phyloP scores from a whole-genome alignment of 148 eudicot genomes.

The Chenopodium berlandieri region DNA sequence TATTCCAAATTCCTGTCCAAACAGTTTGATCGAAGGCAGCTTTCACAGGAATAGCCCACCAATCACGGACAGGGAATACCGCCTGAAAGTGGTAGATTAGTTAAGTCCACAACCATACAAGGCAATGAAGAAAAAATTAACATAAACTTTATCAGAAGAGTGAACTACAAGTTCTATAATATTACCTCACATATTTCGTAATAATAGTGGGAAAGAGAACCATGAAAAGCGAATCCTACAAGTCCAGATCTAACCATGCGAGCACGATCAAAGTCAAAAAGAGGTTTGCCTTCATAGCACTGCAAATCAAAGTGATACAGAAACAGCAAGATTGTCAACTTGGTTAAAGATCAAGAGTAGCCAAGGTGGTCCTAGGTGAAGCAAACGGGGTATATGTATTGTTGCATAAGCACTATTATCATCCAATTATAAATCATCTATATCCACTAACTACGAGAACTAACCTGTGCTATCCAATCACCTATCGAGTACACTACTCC shows the following conservation, averaged over 20 bases:
- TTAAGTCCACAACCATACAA: background rate
- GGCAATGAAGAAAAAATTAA: background rate
- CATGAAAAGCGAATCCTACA: slow-evolving; percentile 84
- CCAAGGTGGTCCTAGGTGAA: background rate
- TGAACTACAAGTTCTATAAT: slow-evolving; percentile 4
- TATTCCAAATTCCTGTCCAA: slow-evolving; percentile 93
- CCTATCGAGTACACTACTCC: slow-evolving; percentile 96
- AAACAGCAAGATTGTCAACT: too few relatives aligned
- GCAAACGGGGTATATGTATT: too few relatives aligned
- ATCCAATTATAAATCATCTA: too few relatives aligned
- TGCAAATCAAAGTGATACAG: slow-evolving; percentile 24
- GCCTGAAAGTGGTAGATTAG: slow-evolving; percentile 45
- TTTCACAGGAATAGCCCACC: slow-evolving; percentile 96
- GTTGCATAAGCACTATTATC: too few relatives aligned
- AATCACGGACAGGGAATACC: slow-evolving; percentile 72
- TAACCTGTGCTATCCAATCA: slow-evolving; percentile 99
- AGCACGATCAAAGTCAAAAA: slow-evolving; percentile 84
- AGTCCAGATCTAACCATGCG: slow-evolving; percentile 94
- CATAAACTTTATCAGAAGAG: background rate
- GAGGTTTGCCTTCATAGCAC: slow-evolving; percentile 95
- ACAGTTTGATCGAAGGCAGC: slow-evolving; percentile 88
- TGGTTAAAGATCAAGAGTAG: background rate
- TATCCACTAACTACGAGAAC: slow-evolving; percentile 23
- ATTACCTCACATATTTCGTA: slow-evolving; percentile 91
- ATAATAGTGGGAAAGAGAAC: slow-evolving; percentile 95